Base-by-base conservation (phyloP, 345 rosid species). In the Linum usitatissimum region DNA sequence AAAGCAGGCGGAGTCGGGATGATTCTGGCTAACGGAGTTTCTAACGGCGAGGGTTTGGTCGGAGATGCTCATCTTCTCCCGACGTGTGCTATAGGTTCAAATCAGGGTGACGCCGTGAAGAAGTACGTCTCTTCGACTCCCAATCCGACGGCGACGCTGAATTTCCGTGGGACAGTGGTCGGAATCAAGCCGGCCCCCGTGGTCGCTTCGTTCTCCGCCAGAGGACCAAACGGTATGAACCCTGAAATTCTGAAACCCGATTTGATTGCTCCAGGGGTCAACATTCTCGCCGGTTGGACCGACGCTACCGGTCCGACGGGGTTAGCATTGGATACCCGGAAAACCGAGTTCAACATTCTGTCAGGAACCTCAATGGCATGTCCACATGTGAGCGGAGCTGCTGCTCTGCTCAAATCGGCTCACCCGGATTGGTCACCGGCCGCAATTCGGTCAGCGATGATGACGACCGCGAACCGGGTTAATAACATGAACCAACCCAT, bases 361-460 rank as follows among this genome's bases (percentile, higher is more conserved):
- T 91, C 91, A 0, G 94, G 94, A 42, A 91, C 94, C 30, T 91
- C 94, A 5, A 91, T 91, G 91, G 96, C 96, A 18, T 79, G 85
- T 63, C 95, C 91, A 28, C 92, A 86, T 28, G 88, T 84, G 0
- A 86, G 91, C 45, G 96, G 97, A 0, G 94, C 94, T 0, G 91
- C 91, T 6, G 94, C 94, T 3, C 65, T 91, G 77, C 86, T 91
- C 9, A 91, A 91, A 63, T 91, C 96, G 6, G 88, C 90, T 0
- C 96, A 84, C 66, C 92, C 81, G 0, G 70, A 79, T 70, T 91
- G 95, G 95, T 88, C 87, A 42, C 92, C 90, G 5, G 86, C 95
- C 0, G 81, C 79, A 2, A 86, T 86, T 30, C 59, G 88, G 58
- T 88, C 98, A 0, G 92, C 96, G 0, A 78, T 91, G 95, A 83